Base-by-base conservation (phyloP, 108 stramenopile genomes). In the Hondaea fermentalgiana region DNA sequence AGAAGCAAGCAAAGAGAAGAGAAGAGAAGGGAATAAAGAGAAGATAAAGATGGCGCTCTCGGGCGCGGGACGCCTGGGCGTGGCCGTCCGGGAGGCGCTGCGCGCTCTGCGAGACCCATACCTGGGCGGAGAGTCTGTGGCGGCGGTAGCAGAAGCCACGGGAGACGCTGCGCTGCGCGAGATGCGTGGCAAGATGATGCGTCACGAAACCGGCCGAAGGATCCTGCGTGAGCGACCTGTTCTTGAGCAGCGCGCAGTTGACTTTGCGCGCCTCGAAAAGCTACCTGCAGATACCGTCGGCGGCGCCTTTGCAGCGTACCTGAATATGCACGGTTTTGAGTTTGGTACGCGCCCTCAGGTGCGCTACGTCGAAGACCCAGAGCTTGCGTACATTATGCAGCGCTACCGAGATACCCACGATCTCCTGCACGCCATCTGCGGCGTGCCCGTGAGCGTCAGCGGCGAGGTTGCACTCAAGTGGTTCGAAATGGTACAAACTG, bases 381-480 rank as follows among this genome's bases (percentile, higher is more conserved):
- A 97, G 53, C 92, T 98, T 28, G 95, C 96, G 19, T 99, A 97
- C 90, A 93, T 98, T 5, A 96, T 98, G 97, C 91, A 95, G 53
- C 94, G 98, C 29, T 98, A 98, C 91, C 95, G 99, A 59, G 97
- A 95, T 60, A 91, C 92, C 43, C 99, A 99, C 90, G 99, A 99
- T 90, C 96, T 95, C 90, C 97, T 95, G 95, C 99, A 99, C 93
- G 96, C 95, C 42, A 88, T 99, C 45, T 96, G 95, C 17, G 96
- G 94, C 21, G 89, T 99, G 58, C 99, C 99, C 44, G 97, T 98
- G 42, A 97, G 97, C 3, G 97, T 98, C 0, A 60, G 95, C 60
- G 99, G 98, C 44, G 99, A 99, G 93, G 87, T 98, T 90, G 98
- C 96, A 53, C 91, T 98, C 59, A 99, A 99, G 91, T 98, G 96